phyloP scores from a whole-genome alignment of 2,329 filamentous ascomycete genomes.

The Coniella lustricola region DNA sequence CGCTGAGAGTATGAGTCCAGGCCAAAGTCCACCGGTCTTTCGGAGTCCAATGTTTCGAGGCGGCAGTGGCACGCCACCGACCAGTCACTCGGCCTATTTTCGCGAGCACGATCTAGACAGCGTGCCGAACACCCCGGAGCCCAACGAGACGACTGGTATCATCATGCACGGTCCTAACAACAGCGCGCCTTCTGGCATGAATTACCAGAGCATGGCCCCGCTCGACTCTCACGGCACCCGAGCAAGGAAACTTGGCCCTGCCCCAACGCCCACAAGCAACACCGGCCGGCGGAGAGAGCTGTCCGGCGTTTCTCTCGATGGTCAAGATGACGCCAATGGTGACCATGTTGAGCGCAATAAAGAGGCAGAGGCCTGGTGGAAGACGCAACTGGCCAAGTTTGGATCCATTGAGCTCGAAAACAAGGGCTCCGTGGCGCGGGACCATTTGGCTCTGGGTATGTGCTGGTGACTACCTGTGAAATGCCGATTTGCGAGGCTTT shows the following conservation, averaged over 20 bases:
- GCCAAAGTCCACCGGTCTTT: slow-evolving; percentile 9
- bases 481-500: neutral
- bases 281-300: slow-evolving; percentile 1
- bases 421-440: slow-evolving; percentile 74
- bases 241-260: neutral
- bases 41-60: neutral
- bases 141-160: slow-evolving; percentile 12
- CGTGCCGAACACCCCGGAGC: neutral
- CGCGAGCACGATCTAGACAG: neutral
- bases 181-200: slow-evolving; percentile 6
- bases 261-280: neutral
- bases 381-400: slow-evolving; percentile 42
- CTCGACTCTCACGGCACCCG: slow-evolving; percentile 2
- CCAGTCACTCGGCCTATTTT: neutral
- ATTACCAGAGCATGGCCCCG: slow-evolving; percentile 15
- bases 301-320: neutral
- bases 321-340: slow-evolving; percentile 7
- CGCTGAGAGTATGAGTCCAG: slow-evolving; percentile 15
- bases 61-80: neutral
- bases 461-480: neutral
- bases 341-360: slow-evolving; percentile 15
- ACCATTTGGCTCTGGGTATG: slow-evolving; percentile 72
- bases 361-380: slow-evolving; percentile 39
- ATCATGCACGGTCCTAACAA: neutral
- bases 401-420: slow-evolving; percentile 72